These are phyloP conservation scores for Colletotrichum horii DNA, from an alignment of 2,329 filamentous ascomycete species.

Conservation along the genomic window DNA sequence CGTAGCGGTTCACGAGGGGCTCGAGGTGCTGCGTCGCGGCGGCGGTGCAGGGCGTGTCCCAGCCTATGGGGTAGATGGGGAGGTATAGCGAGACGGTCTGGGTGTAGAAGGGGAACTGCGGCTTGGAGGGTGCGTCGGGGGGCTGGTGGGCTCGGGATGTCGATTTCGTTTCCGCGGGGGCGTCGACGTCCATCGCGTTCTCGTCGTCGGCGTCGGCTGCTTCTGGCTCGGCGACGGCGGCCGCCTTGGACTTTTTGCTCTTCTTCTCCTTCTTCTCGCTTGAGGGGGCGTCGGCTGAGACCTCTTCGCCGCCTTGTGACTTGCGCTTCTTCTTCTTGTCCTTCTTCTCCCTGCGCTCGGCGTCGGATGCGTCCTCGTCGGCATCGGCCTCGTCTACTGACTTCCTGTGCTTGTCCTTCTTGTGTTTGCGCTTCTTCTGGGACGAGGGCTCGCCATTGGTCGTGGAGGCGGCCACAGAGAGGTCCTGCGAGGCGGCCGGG, in stretches of 20 bases:
- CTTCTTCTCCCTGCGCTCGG: conserved; percentile 37
- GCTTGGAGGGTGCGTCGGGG: conserved; percentile 40
- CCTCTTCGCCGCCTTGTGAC: conserved; percentile 24
- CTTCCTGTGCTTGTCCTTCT: conserved; percentile 15
- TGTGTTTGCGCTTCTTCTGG: conserved; percentile 13
- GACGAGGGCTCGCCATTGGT: conserved; percentile 11
- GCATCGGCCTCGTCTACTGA: conserved; percentile 19
- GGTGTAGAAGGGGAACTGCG: conserved; percentile 74
- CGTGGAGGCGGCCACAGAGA: conserved; percentile 9
- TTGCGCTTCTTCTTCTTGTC: conserved; percentile 39
- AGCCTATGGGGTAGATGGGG: conserved; percentile 73
- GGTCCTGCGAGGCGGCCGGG: conserved; percentile 7
- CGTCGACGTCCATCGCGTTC: conserved; percentile 47
- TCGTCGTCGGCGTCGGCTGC: conserved; percentile 18
- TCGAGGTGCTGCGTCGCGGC: conserved; percentile 77
- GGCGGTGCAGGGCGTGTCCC: conserved; percentile 72
- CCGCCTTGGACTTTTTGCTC: conserved; percentile 28
- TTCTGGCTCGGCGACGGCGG: conserved; percentile 23
- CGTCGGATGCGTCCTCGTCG: conserved; percentile 28
- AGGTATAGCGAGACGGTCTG: conserved; percentile 84
- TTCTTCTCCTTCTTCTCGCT: conserved; percentile 28
- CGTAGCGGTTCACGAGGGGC: conserved; percentile 78
- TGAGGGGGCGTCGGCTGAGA: not conserved
- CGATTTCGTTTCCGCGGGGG: conserved; percentile 29
- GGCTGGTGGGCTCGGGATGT: conserved; percentile 40